Conservation (phyloP, 2,329 filamentous ascomycete species). For the Pseudogymnoascus sp. region DNA sequence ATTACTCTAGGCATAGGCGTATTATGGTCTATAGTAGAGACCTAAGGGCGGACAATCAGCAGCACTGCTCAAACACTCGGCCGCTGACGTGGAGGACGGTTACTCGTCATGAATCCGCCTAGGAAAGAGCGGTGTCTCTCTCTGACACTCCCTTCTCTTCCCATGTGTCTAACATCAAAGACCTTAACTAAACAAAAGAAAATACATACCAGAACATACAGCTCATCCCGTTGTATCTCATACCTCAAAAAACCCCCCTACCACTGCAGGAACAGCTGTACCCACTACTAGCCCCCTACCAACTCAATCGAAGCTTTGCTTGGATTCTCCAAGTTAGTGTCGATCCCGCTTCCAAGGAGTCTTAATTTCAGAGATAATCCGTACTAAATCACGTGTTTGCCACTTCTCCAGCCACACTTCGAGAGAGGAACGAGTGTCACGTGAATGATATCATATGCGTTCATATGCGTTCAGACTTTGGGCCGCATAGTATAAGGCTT, state of each 20-base stretch:
- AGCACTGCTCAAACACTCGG: background rate
- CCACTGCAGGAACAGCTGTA: background rate
- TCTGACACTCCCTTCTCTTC: background rate
- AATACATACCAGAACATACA: background rate
- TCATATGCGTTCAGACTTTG: background rate
- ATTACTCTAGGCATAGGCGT: background rate
- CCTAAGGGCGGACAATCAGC: background rate
- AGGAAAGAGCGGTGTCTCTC: background rate
- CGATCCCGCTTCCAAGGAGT: background rate
- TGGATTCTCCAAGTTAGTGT: background rate
- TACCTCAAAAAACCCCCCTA: background rate
- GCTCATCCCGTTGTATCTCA: background rate
- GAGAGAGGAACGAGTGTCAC: background rate
- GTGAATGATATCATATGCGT: background rate
- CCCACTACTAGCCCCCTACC: slow-evolving; percentile 6
- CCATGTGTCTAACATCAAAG: background rate
- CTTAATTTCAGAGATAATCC: background rate
- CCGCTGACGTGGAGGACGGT: background rate
- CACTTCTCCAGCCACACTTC: background rate
- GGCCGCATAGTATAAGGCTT: background rate
- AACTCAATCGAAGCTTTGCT: slow-evolving; percentile 2
- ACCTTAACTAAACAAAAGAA: background rate
- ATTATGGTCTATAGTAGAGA: background rate
- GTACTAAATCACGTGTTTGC: background rate
- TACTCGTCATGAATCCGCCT: background rate